A percentile compares a stretch with the other conserved stretches of the same genome.
Conservation (phyloP, 768 basidiomycete genomes). For the Tephrocybe sp. region DNA sequence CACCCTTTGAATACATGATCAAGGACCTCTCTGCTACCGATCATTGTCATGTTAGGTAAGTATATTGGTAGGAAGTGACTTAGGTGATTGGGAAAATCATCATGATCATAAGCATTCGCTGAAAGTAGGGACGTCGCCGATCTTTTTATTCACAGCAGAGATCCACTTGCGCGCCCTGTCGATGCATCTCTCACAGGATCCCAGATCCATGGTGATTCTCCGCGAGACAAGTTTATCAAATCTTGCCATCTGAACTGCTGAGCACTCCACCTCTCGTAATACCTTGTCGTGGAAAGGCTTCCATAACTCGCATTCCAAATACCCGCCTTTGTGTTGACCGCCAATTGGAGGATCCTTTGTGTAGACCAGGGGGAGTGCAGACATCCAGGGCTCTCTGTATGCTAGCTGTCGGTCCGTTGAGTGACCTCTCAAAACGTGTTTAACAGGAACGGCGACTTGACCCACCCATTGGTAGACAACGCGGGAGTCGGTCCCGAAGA, state of each 20-base stretch:
- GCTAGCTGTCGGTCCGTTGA: conserved; percentile 2
- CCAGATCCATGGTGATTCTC: neutral
- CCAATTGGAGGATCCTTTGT: neutral
- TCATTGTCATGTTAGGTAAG: too few species aligned
- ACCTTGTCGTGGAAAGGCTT: neutral
- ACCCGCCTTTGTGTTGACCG: conserved; percentile 5
- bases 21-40: too few species aligned
- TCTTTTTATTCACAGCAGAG: neutral
- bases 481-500: neutral
- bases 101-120: neutral
- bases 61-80: too few species aligned
- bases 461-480: conserved; percentile 3
- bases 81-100: too few species aligned
- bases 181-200: neutral
- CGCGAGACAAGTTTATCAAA: neutral
- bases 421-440: neutral
- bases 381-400: conserved; percentile 10
- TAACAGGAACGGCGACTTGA: neutral
- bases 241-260: neutral
- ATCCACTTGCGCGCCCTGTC: conserved; percentile 6
- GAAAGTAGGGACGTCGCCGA: neutral
- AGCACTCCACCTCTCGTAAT: neutral
- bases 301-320: conserved; percentile 6
- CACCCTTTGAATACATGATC: too few species aligned
- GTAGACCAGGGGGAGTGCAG: neutral